These are phyloP conservation scores for Fusarium albosuccineum DNA, from an alignment of 2,329 filamentous ascomycete genomes.

Conservation along the genomic window DNA sequence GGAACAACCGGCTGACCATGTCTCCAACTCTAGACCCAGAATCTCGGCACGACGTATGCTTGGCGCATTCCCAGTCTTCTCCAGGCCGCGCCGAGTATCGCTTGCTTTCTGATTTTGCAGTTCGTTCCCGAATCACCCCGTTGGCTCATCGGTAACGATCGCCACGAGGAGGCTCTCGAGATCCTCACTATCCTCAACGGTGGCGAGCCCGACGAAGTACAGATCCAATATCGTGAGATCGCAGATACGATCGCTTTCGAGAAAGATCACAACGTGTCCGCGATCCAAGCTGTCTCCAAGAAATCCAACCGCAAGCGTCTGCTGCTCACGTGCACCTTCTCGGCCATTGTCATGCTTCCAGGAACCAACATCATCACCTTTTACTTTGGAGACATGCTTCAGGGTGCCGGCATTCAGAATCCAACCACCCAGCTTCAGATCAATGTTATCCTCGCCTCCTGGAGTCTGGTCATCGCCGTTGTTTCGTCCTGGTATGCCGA, in stretches of 20 bases:
- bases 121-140: conserved; percentile 23
- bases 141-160: conserved; percentile 18
- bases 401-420: conserved; percentile 58
- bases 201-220: conserved; percentile 1
- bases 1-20: not conserved
- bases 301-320: conserved; percentile 16
- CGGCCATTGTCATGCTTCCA: conserved; percentile 28
- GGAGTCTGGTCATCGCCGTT: conserved; percentile 36
- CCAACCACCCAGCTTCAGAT: conserved; percentile 55
- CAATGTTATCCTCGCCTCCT: conserved; percentile 39
- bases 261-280: conserved; percentile 6
- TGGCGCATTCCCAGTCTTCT: conserved; percentile 18
- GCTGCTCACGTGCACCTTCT: conserved; percentile 10
- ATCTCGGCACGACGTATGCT: conserved; percentile 12
- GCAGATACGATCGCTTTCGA: conserved; percentile 26
- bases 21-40: conserved; percentile 7
- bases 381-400: conserved; percentile 55
- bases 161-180: conserved; percentile 28
- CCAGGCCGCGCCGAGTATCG: conserved; percentile 10
- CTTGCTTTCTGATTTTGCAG: conserved; percentile 2
- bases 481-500: conserved; percentile 24
- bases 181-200: conserved; percentile 27
- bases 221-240: conserved; percentile 29
- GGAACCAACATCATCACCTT: conserved; percentile 31
- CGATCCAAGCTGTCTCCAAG: not conserved